Conservation (phyloP, 352 stramenopile genomes). For the Globisporangium orthogonon region DNA sequence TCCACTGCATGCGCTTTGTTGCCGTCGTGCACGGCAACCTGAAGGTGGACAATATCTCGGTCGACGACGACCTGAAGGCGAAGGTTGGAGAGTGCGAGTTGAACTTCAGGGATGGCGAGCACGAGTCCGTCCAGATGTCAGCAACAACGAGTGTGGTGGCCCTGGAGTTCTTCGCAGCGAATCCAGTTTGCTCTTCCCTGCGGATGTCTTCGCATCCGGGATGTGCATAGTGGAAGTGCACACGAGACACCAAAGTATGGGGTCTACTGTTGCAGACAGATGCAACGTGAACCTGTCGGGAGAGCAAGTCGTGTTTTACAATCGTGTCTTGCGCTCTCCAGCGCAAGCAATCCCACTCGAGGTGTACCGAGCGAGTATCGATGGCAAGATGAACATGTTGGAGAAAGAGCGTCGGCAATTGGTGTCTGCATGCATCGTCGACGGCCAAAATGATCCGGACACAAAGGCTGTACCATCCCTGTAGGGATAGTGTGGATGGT, state of each 20-base stretch:
- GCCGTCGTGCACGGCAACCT: constrained; percentile 45
- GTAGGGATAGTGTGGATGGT: too few species aligned
- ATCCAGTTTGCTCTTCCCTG: not conserved
- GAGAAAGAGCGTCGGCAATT: too few species aligned
- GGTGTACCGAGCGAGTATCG: too few species aligned
- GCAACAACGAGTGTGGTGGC: not conserved
- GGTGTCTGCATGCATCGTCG: too few species aligned
- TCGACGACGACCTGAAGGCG: constrained; percentile 35
- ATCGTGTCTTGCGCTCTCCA: too few species aligned
- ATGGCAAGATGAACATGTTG: too few species aligned
- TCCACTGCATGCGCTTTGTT: constrained; percentile 60
- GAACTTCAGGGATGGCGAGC: not conserved
- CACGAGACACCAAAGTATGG: not conserved
- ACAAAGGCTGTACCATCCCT: too few species aligned
- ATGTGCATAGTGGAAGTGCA: constrained; percentile 1
- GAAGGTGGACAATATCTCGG: constrained; percentile 58
- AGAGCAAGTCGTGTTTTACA: too few species aligned
- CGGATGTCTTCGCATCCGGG: constrained; percentile 1
- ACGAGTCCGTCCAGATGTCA: not conserved
- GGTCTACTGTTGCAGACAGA: too few species aligned
- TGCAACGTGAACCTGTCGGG: too few species aligned
- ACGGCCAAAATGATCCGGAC: too few species aligned
- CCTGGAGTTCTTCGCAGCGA: not conserved
- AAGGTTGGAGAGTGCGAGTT: constrained; percentile 74
- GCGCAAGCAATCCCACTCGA: too few species aligned